Conservation (phyloP, 2,329 filamentous ascomycete species). For the Penicillium sclerotigenum region DNA sequence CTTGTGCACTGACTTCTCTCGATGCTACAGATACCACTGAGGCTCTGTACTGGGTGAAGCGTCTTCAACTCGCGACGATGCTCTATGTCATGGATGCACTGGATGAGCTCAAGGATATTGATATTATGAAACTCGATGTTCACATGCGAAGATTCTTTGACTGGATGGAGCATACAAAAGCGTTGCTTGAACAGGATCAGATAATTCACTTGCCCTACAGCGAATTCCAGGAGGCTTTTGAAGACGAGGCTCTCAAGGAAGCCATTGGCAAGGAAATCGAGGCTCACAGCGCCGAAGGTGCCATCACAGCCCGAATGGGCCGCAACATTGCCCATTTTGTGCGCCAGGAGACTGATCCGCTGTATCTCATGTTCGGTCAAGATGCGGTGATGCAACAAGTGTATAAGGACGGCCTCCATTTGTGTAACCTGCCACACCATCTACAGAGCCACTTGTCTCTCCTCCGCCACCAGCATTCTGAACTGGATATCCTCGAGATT, state of each 20-base stretch:
- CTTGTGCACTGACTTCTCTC: constrained; percentile 11
- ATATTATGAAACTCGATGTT: constrained; percentile 18
- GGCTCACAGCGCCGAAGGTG: constrained; percentile 28
- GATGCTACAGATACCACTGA: constrained; percentile 2
- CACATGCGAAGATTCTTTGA: constrained; percentile 31
- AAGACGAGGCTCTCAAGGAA: constrained; percentile 22
- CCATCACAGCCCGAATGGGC: constrained; percentile 31
- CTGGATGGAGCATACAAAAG: constrained; percentile 27
- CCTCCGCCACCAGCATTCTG: constrained; percentile 20
- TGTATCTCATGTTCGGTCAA: constrained; percentile 35
- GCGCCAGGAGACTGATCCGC: constrained; percentile 29
- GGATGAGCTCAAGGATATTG: constrained; percentile 12
- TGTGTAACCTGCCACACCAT: constrained; percentile 22
- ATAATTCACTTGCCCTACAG: constrained; percentile 25
- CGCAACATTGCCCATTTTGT: constrained; percentile 30
- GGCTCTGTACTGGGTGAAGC: constrained; percentile 21
- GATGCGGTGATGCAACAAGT: constrained; percentile 30
- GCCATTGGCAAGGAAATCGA: constrained; percentile 23
- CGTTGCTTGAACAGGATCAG: constrained; percentile 16
- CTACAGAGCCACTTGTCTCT: constrained; percentile 18
- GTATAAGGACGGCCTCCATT: constrained; percentile 28
- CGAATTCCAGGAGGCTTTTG: constrained; percentile 20
- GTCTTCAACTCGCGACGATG: constrained; percentile 30
- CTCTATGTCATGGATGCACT: constrained; percentile 31
- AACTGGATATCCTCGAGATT: constrained; percentile 23